Percentiles rank a stretch among this genome's conserved stretches.
phyloP scores from a whole-genome alignment of 73 alveolate genomes.

The Tetrahymena borealis region DNA sequence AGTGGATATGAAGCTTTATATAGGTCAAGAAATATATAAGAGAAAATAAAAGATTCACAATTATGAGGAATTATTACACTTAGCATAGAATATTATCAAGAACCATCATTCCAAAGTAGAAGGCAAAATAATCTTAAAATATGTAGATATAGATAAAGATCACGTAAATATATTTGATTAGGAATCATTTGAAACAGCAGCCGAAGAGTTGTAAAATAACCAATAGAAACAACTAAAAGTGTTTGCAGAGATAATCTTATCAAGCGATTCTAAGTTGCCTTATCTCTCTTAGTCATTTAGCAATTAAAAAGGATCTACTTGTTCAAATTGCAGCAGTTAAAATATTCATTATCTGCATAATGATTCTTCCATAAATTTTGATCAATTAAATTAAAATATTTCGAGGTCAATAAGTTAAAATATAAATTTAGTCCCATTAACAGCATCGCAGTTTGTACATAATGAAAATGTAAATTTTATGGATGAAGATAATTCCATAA shows the following conservation, averaged over 20 bases:
- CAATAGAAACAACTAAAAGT: background rate
- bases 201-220: background rate
- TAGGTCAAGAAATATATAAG: background rate
- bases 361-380: background rate
- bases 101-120: background rate
- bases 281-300: background rate
- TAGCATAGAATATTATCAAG: background rate
- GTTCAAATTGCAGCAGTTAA: background rate
- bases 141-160: background rate
- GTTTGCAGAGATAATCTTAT: background rate
- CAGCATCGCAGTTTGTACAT: background rate
- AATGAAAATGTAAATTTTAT: background rate
- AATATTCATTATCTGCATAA: background rate
- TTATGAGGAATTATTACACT: background rate
- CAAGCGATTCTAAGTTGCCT: background rate
- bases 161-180: background rate
- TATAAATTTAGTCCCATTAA: background rate
- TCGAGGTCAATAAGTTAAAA: background rate
- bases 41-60: background rate
- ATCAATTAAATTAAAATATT: background rate
- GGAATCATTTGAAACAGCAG: background rate
- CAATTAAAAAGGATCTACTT: background rate
- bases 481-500: no score
- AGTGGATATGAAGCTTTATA: background rate
- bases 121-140: background rate